Conservation (phyloP, 2,329 filamentous ascomycete genomes). For the Myriosclerotinia duriaeana region DNA sequence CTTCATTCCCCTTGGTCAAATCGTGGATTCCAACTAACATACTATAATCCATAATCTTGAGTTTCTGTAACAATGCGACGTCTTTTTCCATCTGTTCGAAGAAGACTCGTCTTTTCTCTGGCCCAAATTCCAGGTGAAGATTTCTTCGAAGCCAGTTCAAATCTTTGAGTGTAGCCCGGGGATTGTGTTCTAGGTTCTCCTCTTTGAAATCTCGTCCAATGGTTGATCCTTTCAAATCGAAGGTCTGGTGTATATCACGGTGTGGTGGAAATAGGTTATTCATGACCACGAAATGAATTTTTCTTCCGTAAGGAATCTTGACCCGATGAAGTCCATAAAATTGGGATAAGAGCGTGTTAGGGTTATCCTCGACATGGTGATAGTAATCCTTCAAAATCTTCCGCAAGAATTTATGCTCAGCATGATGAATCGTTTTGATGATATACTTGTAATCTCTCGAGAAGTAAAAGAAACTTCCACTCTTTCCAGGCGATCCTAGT, state of each 20-base stretch:
- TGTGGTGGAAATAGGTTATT: constrained; percentile 98
- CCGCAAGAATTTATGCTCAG: constrained; percentile 83
- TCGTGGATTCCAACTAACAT: constrained; percentile 94
- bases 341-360: constrained; percentile 93
- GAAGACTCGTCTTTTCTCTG: constrained; percentile 84
- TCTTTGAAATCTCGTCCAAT: constrained; percentile 89
- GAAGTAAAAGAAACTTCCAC: constrained; percentile 99
- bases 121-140: constrained; percentile 81
- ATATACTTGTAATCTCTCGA: constrained; percentile 99
- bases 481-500: constrained; percentile 94
- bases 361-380: constrained; percentile 85
- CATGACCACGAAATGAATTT: constrained; percentile 99
- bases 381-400: constrained; percentile 91
- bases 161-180: constrained; percentile 90
- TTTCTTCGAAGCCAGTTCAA: constrained; percentile 92
- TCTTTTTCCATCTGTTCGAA: constrained; percentile 85
- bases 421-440: constrained; percentile 98
- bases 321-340: constrained; percentile 97
- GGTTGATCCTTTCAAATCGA: constrained; percentile 95
- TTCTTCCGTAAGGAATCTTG: constrained; percentile 96
- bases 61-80: constrained; percentile 78
- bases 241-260: constrained; percentile 94
- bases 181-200: constrained; percentile 83
- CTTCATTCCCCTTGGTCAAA: constrained; percentile 84
- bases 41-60: constrained; percentile 99